phyloP scores from a whole-genome alignment of 202 grass and related monocot genomes.

The Carex sylvatica region DNA sequence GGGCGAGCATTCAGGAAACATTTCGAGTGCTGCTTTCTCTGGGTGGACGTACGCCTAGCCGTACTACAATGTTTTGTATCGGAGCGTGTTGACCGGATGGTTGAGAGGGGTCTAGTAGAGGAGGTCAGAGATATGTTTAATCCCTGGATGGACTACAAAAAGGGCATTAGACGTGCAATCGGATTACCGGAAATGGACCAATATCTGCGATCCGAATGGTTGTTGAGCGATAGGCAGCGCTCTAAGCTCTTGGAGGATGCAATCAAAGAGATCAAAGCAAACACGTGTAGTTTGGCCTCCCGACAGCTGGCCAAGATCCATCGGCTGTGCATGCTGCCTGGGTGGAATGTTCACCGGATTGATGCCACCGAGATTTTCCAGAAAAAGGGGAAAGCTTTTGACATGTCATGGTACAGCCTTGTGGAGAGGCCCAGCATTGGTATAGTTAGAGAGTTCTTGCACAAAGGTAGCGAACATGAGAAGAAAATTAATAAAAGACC shows the following conservation, averaged over 20 bases:
- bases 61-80: conserved; percentile 56
- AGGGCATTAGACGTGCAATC: conserved; percentile 65
- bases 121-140: conserved; percentile 46
- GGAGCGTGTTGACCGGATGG: conserved; percentile 73
- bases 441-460: conserved; percentile 53
- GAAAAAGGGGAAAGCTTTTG: conserved; percentile 34
- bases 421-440: conserved; percentile 55
- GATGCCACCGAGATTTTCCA: conserved; percentile 68
- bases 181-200: conserved; percentile 69
- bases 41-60: conserved; percentile 70
- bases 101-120: conserved; percentile 45
- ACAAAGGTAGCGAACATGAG: background rate
- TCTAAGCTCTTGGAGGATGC: conserved; percentile 31
- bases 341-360: conserved; percentile 59
- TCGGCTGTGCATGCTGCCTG: conserved; percentile 33
- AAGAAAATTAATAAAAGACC: background rate
- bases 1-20: conserved; percentile 38
- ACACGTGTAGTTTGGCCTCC: conserved; percentile 59
- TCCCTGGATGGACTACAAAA: conserved; percentile 34
- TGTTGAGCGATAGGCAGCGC: background rate
- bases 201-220: conserved; percentile 38
- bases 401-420: conserved; percentile 54
- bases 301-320: conserved; percentile 58
- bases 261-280: conserved; percentile 62
- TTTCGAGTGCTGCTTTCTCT: conserved; percentile 69